Percentiles rank a stretch among this genome's conserved stretches.
These are phyloP conservation scores for Aphanomyces astaci DNA, from an alignment of 352 stramenopile species.

Conservation along the genomic window DNA sequence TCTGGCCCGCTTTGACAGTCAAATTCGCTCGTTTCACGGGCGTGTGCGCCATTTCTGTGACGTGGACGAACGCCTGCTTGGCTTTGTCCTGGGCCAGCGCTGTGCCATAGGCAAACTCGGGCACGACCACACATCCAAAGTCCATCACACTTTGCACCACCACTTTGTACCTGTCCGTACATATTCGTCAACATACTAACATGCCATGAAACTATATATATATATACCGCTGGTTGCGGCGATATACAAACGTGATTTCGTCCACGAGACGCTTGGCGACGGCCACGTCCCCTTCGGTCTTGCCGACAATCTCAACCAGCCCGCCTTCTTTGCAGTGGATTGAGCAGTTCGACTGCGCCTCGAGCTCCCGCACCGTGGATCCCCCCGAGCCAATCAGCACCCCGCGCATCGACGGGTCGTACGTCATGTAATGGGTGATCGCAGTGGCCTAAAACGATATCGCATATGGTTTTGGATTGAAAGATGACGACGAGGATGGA, in stretches of 20 bases:
- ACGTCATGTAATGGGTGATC: slow-evolving; percentile 5
- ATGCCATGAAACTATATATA: no score
- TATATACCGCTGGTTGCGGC: slow-evolving; percentile 23
- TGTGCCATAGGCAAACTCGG: slow-evolving; percentile 28
- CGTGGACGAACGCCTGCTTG: slow-evolving; percentile 90
- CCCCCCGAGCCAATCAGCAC: slow-evolving; percentile 67
- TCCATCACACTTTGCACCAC: slow-evolving; percentile 91
- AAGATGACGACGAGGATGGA: no score
- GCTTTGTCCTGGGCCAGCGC: slow-evolving; percentile 65
- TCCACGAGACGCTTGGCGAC: slow-evolving; percentile 70
- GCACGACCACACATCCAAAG: slow-evolving; percentile 90
- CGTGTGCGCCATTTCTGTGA: slow-evolving; percentile 82
- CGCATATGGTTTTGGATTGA: no score
- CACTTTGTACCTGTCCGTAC: slow-evolving; percentile 87
- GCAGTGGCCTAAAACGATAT: slow-evolving; percentile 2
- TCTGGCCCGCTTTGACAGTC: slow-evolving; percentile 53
- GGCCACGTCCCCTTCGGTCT: slow-evolving; percentile 55
- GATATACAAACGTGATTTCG: slow-evolving; percentile 29
- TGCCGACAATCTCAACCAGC: slow-evolving; percentile 82
- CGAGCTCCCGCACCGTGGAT: slow-evolving; percentile 63
- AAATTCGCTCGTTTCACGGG: slow-evolving; percentile 62
- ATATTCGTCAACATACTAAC: no score
- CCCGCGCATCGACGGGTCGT: slow-evolving; percentile 30
- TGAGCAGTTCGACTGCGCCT: slow-evolving; percentile 47
- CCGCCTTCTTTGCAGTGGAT: slow-evolving; percentile 81